Evolutionary conservation across 176 grass and related monocot genomes (phyloP).

Genomic region (Elaeis guineensis): DNA sequence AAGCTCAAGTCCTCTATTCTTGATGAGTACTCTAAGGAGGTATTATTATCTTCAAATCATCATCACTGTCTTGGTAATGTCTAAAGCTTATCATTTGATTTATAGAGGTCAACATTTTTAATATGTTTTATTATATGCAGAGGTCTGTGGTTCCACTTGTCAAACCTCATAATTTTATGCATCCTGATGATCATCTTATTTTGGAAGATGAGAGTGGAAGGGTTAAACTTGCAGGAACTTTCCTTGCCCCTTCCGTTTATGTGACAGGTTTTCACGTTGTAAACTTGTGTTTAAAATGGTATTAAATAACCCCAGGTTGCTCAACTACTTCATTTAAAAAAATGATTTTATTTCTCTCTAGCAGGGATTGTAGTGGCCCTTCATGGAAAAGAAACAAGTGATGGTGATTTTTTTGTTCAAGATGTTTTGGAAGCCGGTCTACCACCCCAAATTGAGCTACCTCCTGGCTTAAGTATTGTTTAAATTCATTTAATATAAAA

Average conservation of each 20-base stretch:
- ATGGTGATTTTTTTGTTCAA: slow-evolving; percentile 80
- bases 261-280: slow-evolving; percentile 58
- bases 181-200: slow-evolving; percentile 92
- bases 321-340: no score
- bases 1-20: slow-evolving; percentile 93
- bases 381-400: slow-evolving; percentile 92
- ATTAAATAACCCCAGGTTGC: no score
- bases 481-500: neutral
- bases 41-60: slow-evolving; percentile 16
- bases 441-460: slow-evolving; percentile 56
- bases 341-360: neutral
- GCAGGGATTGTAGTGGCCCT: slow-evolving; percentile 73
- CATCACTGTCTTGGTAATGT: neutral
- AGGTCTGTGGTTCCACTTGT: slow-evolving; percentile 83
- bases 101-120: neutral
- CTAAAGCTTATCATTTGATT: neutral
- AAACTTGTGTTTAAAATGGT: neutral
- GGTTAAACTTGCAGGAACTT: slow-evolving; percentile 72
- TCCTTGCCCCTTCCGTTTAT: slow-evolving; percentile 47
- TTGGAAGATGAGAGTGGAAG: slow-evolving; percentile 99
- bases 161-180: slow-evolving; percentile 94
- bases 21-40: slow-evolving; percentile 98
- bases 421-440: slow-evolving; percentile 86
- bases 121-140: slow-evolving; percentile 28
- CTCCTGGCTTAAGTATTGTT: slow-evolving; percentile 49